Evolutionary conservation across 306 rosid species (phyloP), one percentile per base, ranked within the genome.

Genomic region (Medicago lupulina): DNA sequence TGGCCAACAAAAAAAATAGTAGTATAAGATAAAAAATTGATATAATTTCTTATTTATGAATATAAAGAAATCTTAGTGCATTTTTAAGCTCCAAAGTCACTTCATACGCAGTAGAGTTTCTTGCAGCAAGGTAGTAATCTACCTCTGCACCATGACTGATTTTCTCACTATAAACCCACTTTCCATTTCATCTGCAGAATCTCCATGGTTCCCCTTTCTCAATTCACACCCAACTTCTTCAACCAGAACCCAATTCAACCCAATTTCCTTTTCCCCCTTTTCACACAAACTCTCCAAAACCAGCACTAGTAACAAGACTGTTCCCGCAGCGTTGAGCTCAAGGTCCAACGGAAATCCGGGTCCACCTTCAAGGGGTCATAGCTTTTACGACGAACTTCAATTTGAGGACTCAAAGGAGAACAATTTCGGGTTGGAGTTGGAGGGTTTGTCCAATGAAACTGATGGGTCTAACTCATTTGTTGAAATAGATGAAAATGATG

Each of bases 331-430:
- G 1, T 51, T 76, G n/a, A 17, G 73, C 75, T 80, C 82, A 46
- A 79, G 75, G 39, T 28, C 66, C 17, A 60, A 63, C 3, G 73
- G 82, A 70, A 82, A 25, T 0, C 23, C 2, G 4, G 19, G 23
- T 7, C 44, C 68, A 34, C 55, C 78, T 63, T 63, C 87, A 18
- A 70, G 43, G 3, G 85, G 77, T 23, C 28, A 67, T 5, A 78
- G 73, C 63, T 76, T 84, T 66, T 78, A 40, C 15, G 25, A 74
- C 12, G 87, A 93, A 47, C 82, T 89, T 54, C 82, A 86, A 65
- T 86, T 89, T 28, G 78, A 85, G 75, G 95, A 85, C 63, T 49
- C 72, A 65, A 76, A 67, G 38, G 79, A 54, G 2, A 73, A 77
- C 15, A 67, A 59, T 71, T 70, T 79, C 15, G 81, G 76, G 41